Evolutionary conservation across 2,329 filamentous ascomycete species (phyloP).

Genomic region (Colletotrichum siamense): DNA sequence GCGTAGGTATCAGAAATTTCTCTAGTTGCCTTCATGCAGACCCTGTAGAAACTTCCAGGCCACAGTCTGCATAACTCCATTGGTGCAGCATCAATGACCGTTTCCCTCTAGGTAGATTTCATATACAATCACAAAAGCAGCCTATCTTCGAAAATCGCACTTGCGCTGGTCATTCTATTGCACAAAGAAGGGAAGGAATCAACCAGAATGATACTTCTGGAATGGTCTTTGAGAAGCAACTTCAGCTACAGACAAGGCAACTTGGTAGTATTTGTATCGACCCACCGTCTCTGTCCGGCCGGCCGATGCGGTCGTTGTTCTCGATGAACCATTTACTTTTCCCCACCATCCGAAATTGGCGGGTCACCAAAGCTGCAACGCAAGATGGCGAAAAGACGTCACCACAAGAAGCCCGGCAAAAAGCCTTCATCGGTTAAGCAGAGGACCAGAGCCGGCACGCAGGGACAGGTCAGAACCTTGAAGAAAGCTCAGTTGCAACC

Average conservation of each 20-base stretch:
- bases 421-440: background rate
- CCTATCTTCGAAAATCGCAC: too few relatives aligned
- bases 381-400: background rate
- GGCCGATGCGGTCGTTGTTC: background rate
- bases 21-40: background rate
- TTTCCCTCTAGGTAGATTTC: too few relatives aligned
- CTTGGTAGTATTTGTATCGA: background rate
- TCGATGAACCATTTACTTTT: background rate
- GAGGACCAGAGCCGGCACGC: background rate
- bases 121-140: too few relatives aligned
- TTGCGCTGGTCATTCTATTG: background rate
- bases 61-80: background rate
- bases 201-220: background rate
- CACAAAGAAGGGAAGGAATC: background rate
- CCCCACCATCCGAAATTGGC: rapidly evolving
- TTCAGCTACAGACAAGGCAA: background rate
- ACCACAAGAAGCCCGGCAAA: background rate
- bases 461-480: background rate
- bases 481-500: background rate
- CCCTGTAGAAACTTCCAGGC: background rate
- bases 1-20: background rate
- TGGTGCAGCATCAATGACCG: too few relatives aligned
- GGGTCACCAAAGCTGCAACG: background rate
- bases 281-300: background rate
- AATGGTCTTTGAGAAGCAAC: rapidly evolving